Evolutionary conservation across 2,329 filamentous ascomycete species (phyloP), one percentile per base, ranked within the genome.

Genomic region (Colletotrichum ledebouriae): DNA sequence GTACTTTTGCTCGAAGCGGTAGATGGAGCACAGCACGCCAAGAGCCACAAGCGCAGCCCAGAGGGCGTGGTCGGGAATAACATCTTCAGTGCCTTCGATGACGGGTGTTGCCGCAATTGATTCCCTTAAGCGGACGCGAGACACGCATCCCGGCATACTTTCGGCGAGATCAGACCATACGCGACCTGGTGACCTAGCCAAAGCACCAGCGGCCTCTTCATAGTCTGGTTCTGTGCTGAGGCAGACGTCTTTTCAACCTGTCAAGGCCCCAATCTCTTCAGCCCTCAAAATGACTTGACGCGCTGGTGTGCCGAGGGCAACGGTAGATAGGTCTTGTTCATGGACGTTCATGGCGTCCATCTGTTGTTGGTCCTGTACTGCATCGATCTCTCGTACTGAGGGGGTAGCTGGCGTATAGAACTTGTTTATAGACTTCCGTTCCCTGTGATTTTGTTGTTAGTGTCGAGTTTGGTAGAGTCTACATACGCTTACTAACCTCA

Each of bases 81-180:
- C 73, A 34, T 86, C 82, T 59, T 80, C 78, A 0, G 81, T 85
- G 0, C 83, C 85, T 67, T 85, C 78, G 2, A 87, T 78, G 2
- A 86, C 71, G 1, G 84, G 82, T 0, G 87, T 71, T 0, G 82
- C 79, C 3, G 82, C 83, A 1, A 86, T 77, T 0, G 83, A 82
- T 55, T 86, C 84, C 52, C 84, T 76, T 0, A 85, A 83, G 20
- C 83, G 79, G 2, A 85, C 84, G 49, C 84, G 76, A 1, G 83
- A 80, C 2, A 85, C 80, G 52, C 83, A 85, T 0, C 84, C 85
- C 0, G 85, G 85, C 81, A 87, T 86, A 6, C 84, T 77, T 71
- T 86, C 83, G 61, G 82, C 85, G 0, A 87, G 77, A 66, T 86
- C 85, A 3, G 82, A 83, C 85, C 85, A 87, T 17, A 86, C 80